phyloP scores from a whole-genome alignment of 345 rosid species.

The Aurinia saxatilis region DNA sequence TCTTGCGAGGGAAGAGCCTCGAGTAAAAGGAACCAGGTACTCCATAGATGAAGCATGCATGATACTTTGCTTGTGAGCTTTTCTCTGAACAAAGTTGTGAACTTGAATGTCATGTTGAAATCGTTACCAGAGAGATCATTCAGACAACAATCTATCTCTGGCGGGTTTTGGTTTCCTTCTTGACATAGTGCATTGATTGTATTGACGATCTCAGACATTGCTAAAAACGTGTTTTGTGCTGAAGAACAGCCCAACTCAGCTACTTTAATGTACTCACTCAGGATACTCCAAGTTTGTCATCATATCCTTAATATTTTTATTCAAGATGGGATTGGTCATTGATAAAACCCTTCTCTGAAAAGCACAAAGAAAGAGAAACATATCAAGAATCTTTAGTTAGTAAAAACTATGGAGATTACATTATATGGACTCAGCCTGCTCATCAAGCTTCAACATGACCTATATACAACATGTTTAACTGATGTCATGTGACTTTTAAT shows the following conservation, averaged over 20 bases:
- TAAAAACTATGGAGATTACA: too few species aligned
- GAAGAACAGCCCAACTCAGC: too few species aligned
- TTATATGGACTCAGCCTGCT: too few species aligned
- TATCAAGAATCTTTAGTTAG: not conserved
- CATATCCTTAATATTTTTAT: too few species aligned
- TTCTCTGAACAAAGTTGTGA: constrained; percentile 7
- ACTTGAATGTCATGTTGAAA: constrained; percentile 29
- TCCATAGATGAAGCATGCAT: constrained; percentile 29
- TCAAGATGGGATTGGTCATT: not conserved
- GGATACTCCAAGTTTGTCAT: too few species aligned
- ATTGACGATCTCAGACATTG: constrained; percentile 3
- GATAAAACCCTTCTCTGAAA: constrained; percentile 6
- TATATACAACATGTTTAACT: too few species aligned
- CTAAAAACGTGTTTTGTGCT: too few species aligned
- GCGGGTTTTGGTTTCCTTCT: not conserved
- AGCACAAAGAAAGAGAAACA: not conserved
- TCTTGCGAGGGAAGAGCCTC: too few species aligned
- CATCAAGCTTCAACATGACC: too few species aligned
- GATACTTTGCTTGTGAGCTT: not conserved
- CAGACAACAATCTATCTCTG: constrained; percentile 27
- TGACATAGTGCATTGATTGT: not conserved
- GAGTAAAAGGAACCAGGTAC: constrained; percentile 39
- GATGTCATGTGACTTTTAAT: too few species aligned
- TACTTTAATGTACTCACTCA: too few species aligned
- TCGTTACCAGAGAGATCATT: constrained; percentile 42